Base-by-base conservation (phyloP, 495 filamentous ascomycete genomes). In the Durotheca rogersii region DNA sequence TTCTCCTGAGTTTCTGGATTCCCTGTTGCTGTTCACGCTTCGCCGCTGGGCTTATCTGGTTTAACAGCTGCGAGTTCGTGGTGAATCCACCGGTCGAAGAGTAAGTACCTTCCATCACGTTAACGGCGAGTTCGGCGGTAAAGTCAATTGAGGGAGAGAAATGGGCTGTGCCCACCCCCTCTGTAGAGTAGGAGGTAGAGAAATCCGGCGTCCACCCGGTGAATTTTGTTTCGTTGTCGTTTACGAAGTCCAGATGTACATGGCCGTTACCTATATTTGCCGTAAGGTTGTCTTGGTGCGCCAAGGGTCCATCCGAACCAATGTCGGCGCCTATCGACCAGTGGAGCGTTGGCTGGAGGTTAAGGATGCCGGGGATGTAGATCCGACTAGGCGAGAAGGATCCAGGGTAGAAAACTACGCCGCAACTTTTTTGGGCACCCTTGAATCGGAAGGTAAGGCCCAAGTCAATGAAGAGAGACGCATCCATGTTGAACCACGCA, bases 401-500 rank as follows among this genome's bases (percentile, higher is more conserved):
- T 14, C 56, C 56, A 14, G 56, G 56, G 15, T 39, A 41, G 31
- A 53, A 53, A 6, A 14, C 2, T 11, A 41, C 53, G 36, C 58
- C 58, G 21, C 53, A 60, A 23, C 51, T 60, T 30, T 49, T 43
- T 14, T 59, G 51, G 25, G 56, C 34, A 7, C 49, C 43, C 3
- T 46, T 55, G 21, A 65, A 29, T 1, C 60, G 52, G 15, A 61
- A 63, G 18, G 34, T 62, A 23, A 67, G 23, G 4, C 52, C 44
- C 15, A 65, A 18, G 41, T 60, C 46, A 9, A 58, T 55, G 20
- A 36, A 52, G 41, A 67, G 59, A 5, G 47, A 55, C 6, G 62
- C 47, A 18, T 67, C 64, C 47, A 67, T 53, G 38, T 67, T 56
- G 30, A 67, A 67, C 56, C 61, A 67, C 10, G 62, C 50, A 33